Evolutionary conservation across 345 rosid species (phyloP).

Genomic region (Kandelia obovata): DNA sequence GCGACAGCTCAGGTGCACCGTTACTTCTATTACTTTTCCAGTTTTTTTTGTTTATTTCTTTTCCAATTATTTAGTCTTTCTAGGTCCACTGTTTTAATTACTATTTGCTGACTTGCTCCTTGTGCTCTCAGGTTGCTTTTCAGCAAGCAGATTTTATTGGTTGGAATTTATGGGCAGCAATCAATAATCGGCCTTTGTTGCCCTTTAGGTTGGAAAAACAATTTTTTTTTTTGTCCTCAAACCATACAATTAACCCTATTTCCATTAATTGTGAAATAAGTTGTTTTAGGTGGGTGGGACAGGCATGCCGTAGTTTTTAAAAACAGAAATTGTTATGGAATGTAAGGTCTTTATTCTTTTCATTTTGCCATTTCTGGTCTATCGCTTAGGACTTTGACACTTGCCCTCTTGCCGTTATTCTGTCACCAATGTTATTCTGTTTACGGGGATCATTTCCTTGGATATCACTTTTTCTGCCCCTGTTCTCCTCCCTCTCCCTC

Average conservation of each 20-base stretch:
- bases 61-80: no score
- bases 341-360: background rate
- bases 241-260: background rate
- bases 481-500: background rate
- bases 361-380: background rate
- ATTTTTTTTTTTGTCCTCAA: background rate
- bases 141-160: slow-evolving; percentile 96
- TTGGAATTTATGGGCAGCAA: slow-evolving; percentile 98
- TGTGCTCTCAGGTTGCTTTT: slow-evolving; percentile 74
- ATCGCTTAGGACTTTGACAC: background rate
- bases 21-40: background rate
- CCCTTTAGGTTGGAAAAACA: slow-evolving; percentile 65
- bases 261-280: background rate
- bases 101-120: slow-evolving; percentile 8
- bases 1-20: slow-evolving; percentile 79
- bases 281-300: background rate
- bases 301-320: background rate
- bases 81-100: no score
- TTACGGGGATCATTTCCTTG: background rate
- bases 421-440: background rate
- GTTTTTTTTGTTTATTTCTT: background rate
- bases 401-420: background rate
- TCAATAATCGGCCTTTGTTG: slow-evolving; percentile 75
- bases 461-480: background rate
- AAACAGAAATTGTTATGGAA: background rate